Evolutionary conservation across 2,329 filamentous ascomycete genomes (phyloP).

Genomic region (Fusarium pseudograminearum): DNA sequence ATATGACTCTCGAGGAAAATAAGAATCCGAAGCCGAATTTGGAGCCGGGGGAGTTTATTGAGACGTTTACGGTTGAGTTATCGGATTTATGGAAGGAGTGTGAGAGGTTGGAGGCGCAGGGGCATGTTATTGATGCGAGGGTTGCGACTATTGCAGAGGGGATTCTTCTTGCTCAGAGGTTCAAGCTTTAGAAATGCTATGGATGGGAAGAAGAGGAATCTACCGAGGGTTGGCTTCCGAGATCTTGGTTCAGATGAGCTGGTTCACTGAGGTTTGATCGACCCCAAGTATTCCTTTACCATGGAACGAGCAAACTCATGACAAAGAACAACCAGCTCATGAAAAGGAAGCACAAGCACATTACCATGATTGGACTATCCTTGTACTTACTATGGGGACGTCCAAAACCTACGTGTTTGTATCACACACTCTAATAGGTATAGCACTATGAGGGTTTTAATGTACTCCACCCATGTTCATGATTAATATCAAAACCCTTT

Average conservation of each 20-base stretch:
- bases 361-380: not conserved
- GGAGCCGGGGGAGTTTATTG: conserved; percentile 86
- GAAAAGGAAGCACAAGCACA: not conserved
- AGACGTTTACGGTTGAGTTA: conserved; percentile 78
- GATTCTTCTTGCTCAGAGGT: conserved; percentile 75
- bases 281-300: not conserved
- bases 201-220: no score
- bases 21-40: conserved; percentile 75
- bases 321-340: not conserved
- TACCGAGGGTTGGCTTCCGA: no score
- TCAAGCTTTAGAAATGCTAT: conserved; percentile 48
- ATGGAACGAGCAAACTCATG: not conserved
- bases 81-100: conserved; percentile 73
- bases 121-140: conserved; percentile 82
- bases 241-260: not conserved
- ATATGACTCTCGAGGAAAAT: conserved; percentile 76
- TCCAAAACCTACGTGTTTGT: no score
- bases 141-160: conserved; percentile 84
- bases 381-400: no score
- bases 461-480: no score
- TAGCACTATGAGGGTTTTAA: no score
- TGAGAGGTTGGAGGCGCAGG: conserved; percentile 74
- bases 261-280: not conserved
- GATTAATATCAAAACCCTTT: no score
- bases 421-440: no score